Evolutionary conservation across 2,329 filamentous ascomycete genomes (phyloP).

Genomic region (Ascochyta koolunga): DNA sequence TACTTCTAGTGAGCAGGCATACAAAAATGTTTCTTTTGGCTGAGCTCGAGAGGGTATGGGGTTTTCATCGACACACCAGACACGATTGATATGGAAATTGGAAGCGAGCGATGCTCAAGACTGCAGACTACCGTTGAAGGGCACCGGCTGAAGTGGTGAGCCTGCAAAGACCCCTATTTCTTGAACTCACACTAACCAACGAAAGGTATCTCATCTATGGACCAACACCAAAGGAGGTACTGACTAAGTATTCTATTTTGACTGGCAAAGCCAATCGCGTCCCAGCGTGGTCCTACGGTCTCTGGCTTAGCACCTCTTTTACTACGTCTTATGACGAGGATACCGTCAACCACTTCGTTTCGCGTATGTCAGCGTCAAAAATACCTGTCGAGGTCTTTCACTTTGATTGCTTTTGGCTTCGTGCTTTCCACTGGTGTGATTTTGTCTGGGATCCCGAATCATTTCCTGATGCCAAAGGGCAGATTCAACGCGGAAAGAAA

Average conservation of each 20-base stretch:
- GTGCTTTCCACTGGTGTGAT: constrained; percentile 76
- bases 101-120: constrained; percentile 73
- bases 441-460: constrained; percentile 72
- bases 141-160: constrained; percentile 69
- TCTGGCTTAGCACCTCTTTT: constrained; percentile 79
- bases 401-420: constrained; percentile 81
- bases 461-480: constrained; percentile 71
- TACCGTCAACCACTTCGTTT: constrained; percentile 70
- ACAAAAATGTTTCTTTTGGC: constrained; percentile 76
- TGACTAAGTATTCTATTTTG: constrained; percentile 69
- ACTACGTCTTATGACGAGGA: constrained; percentile 74
- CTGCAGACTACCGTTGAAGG: constrained; percentile 73
- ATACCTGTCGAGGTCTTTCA: constrained; percentile 76
- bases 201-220: constrained; percentile 71
- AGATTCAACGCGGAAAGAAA: constrained; percentile 68
- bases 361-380: constrained; percentile 69
- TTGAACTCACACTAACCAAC: background rate
- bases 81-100: constrained; percentile 73
- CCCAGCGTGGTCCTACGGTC: constrained; percentile 75
- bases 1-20: constrained; percentile 72
- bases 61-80: constrained; percentile 76
- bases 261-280: constrained; percentile 70
- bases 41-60: constrained; percentile 76
- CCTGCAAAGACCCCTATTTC: background rate
- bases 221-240: constrained; percentile 72